phyloP scores from a whole-genome alignment of 768 basidiomycete species.

The Suillus subaureus region DNA sequence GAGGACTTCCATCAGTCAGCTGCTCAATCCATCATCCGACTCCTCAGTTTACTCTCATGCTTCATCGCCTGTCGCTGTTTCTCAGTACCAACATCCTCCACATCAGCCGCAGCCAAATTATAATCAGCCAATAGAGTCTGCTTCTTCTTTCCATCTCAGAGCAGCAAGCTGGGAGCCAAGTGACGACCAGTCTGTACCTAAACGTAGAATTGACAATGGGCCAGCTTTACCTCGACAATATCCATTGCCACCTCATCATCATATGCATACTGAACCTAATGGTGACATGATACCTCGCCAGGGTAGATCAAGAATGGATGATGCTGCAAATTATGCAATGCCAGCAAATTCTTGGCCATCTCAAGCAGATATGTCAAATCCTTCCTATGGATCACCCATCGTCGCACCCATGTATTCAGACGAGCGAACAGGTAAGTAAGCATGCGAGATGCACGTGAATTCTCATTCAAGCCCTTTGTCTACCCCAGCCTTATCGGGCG shows the following conservation, averaged over 20 bases:
- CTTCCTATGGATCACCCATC: constrained; percentile 46
- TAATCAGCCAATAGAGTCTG: constrained; percentile 30
- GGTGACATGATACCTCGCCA: constrained; percentile 32
- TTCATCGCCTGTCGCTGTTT: constrained; percentile 25
- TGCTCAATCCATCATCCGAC: constrained; percentile 50
- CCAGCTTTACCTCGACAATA: constrained; percentile 36
- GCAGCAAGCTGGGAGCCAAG: constrained; percentile 60
- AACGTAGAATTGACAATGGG: constrained; percentile 38
- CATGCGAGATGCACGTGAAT: constrained; percentile 11
- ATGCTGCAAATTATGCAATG: constrained; percentile 31
- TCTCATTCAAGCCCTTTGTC: constrained; percentile 19
- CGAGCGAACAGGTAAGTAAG: constrained; percentile 55
- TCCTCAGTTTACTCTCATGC: constrained; percentile 36
- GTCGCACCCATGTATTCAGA: constrained; percentile 55
- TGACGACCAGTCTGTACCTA: constrained; percentile 38
- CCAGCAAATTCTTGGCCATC: constrained; percentile 35
- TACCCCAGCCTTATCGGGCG: constrained; percentile 43
- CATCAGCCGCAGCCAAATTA: constrained; percentile 30
- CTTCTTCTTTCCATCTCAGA: constrained; percentile 53
- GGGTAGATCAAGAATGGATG: constrained; percentile 33
- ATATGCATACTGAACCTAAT: constrained; percentile 38
- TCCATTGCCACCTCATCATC: constrained; percentile 29
- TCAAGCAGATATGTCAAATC: constrained; percentile 34
- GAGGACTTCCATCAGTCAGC: constrained; percentile 52
- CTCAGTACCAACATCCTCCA: constrained; percentile 32